A percentile compares a stretch with the other conserved stretches of the same genome.
phyloP scores from a whole-genome alignment of 345 rosid genomes.

The Gynandropsis gynandra region DNA sequence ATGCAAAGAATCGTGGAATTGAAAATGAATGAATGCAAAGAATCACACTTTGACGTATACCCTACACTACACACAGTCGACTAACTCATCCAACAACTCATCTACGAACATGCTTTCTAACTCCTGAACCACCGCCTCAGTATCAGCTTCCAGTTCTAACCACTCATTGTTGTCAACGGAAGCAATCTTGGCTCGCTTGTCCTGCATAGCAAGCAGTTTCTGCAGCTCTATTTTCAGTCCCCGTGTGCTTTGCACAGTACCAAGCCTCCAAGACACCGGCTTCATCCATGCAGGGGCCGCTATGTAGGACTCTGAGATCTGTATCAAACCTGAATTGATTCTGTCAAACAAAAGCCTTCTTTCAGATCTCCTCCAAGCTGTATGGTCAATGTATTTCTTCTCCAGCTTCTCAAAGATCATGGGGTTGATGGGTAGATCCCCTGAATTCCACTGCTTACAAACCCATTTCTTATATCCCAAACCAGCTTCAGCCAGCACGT shows the following conservation, averaged over 20 bases:
- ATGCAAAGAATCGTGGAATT: slow-evolving; percentile 13
- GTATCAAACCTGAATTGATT: slow-evolving; percentile 42
- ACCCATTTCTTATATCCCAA: slow-evolving; percentile 23
- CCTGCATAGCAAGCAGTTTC: slow-evolving; percentile 37
- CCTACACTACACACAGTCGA: slow-evolving; percentile 31
- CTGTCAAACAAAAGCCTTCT: slow-evolving; percentile 70
- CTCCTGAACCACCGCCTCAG: slow-evolving; percentile 51
- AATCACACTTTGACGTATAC: slow-evolving; percentile 15
- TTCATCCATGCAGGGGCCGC: slow-evolving; percentile 35
- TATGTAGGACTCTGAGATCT: slow-evolving; percentile 37
- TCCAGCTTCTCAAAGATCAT: slow-evolving; percentile 59
- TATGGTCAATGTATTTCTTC: slow-evolving; percentile 59
- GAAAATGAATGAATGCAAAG: slow-evolving; percentile 10
- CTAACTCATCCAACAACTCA: slow-evolving; percentile 51
- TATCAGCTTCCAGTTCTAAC: slow-evolving; percentile 49
- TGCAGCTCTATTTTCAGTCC: slow-evolving; percentile 46
- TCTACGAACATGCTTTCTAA: slow-evolving; percentile 62
- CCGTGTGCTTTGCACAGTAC: slow-evolving; percentile 8
- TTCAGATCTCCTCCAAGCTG: slow-evolving; percentile 64
- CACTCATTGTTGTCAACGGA: slow-evolving; percentile 33
- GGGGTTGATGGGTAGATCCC: slow-evolving; percentile 32
- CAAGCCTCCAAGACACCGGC: slow-evolving; percentile 45
- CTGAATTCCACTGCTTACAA: slow-evolving; percentile 22
- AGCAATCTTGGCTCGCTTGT: slow-evolving; percentile 38
- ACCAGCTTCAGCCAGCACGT: slow-evolving; percentile 57